Conservation (phyloP, 164 flowering plant species). For the Magnolia sinica region DNA sequence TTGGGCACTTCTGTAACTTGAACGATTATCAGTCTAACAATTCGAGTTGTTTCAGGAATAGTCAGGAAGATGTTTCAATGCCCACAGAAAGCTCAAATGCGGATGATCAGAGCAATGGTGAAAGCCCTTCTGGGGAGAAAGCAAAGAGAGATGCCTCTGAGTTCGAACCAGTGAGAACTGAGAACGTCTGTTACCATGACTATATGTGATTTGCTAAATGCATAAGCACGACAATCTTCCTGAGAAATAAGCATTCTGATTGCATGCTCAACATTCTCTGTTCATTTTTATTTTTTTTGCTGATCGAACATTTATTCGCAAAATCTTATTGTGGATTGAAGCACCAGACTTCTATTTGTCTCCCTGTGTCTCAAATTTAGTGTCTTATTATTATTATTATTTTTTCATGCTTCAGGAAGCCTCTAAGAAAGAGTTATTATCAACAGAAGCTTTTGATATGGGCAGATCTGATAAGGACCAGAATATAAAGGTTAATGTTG, state of each 20-base stretch:
- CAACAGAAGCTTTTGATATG: slow-evolving; percentile 31
- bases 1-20: not conserved
- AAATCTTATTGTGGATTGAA: not conserved
- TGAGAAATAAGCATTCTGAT: not conserved
- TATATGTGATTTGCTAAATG: not conserved
- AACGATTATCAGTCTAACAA: not conserved
- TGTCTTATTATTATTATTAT: not conserved
- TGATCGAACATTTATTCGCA: not conserved
- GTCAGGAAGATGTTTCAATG: slow-evolving; percentile 46
- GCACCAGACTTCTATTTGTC: not conserved
- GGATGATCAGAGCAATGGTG: slow-evolving; percentile 47
- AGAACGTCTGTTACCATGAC: slow-evolving; percentile 8
- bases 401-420: slow-evolving; percentile 40
- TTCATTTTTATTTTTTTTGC: not conserved
- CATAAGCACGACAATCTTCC: not conserved
- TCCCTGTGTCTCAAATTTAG: not conserved
- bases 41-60: slow-evolving; percentile 39
- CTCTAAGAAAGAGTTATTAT: slow-evolving; percentile 28
- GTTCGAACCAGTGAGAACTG: slow-evolving; percentile 41
- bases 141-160: slow-evolving; percentile 35
- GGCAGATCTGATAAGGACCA: slow-evolving; percentile 30
- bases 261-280: not conserved
- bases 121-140: slow-evolving; percentile 47
- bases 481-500: slow-evolving; percentile 26
- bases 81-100: slow-evolving; percentile 48